phyloP scores from a whole-genome alignment of 192 early-diverging fungal species.

The Coemansia sp. region DNA sequence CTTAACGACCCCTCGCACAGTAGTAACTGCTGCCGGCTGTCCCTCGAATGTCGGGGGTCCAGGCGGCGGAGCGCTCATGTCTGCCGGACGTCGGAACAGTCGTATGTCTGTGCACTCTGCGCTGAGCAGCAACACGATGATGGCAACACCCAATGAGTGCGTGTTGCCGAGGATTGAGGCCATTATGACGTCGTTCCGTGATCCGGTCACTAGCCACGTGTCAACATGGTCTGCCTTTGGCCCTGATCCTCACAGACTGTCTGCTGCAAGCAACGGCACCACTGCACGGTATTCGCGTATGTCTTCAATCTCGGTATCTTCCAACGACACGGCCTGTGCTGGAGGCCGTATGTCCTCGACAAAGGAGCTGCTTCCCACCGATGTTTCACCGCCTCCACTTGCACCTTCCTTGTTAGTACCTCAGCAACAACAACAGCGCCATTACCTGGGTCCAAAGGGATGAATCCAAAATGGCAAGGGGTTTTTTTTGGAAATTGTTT shows the following conservation, averaged over 20 bases:
- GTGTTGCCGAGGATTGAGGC: constrained; percentile 28
- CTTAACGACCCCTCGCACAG: constrained; percentile 1
- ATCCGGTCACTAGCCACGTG: constrained; percentile 28
- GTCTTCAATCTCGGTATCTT: constrained; percentile 39
- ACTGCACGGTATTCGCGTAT: constrained; percentile 22
- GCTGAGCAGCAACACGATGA: constrained; percentile 10
- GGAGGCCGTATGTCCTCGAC: background rate
- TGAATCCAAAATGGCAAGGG: no score
- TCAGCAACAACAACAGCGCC: no score
- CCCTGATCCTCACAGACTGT: background rate
- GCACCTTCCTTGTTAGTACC: no score
- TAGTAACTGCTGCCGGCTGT: background rate
- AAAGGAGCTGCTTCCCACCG: background rate
- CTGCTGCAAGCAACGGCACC: background rate
- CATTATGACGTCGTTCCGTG: constrained; percentile 35
- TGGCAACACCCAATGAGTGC: constrained; percentile 17
- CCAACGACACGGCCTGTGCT: constrained; percentile 41
- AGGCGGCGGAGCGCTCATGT: background rate
- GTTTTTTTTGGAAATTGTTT: no score
- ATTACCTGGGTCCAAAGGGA: no score
- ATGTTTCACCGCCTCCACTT: background rate
- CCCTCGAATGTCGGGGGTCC: background rate
- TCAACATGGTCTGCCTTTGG: constrained; percentile 32
- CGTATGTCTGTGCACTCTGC: constrained; percentile 27
- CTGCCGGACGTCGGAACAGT: constrained; percentile 7